Base-by-base conservation (phyloP, 176 grass and related monocot species). In the Oropetium thomaeum region DNA sequence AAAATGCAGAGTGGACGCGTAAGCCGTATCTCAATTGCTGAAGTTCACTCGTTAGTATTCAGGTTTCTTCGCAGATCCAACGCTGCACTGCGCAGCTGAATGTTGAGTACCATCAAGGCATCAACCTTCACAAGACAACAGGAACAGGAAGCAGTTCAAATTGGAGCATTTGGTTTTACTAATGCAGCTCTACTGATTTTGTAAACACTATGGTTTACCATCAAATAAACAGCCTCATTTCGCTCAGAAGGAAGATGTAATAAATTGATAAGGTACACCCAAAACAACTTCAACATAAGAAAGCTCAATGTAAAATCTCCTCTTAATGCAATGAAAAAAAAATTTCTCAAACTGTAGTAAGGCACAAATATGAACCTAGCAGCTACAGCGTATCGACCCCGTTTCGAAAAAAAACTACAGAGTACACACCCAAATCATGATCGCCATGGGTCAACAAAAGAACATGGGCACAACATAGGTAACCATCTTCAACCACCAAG, bases 401-500 rank as follows among this genome's bases (percentile, higher is more conserved):
- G n/a, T n/a, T n/a, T n/a, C n/a, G n/a, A n/a, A n/a, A n/a, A n/a
- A n/a, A n/a, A n/a, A 12, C 37, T 70, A 11, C 64, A 13, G 15
- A 31, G 33, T 22, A 70, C 11, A 28, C 25, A 26, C 45, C n/a
- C 1, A 10, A 25, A 39, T 4, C 0, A 44, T 16, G 2, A 58
- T 42, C 23, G 58, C 29, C 73, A 51, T 59, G 32, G 26, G 6
- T 32, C 47, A 22, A 20, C 6, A 38, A 67, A 82, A 39, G 65
- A 70, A 71, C 26, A 49, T 34, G 28, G 32, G 17, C 22, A 15
- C 3, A 86, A 53, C 13, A 49, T 53, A 54, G 61, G 42, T 62
- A 39, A 45, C 12, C 9, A 77, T 27, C 23, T 74, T 64, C 55
- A 75, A 47, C 16, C 12, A 70, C 33, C 20, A 70, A 81, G n/a